Evolutionary conservation across 108 stramenopile species (phyloP).

Genomic region (Asterionellopsis glacialis): DNA sequence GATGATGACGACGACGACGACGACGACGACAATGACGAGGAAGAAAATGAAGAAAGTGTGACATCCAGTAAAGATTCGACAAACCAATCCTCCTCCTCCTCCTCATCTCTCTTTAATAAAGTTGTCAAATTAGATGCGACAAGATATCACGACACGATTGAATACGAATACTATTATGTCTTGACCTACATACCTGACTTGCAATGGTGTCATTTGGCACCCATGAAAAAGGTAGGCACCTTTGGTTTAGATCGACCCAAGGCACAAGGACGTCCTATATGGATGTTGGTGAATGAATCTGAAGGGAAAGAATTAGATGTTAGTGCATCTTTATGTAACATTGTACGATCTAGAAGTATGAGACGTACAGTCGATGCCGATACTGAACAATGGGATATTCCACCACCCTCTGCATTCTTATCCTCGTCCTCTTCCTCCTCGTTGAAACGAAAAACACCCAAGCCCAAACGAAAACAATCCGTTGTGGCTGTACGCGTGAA

Average conservation of each 20-base stretch:
- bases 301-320: slow-evolving; percentile 82
- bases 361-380: slow-evolving; percentile 78
- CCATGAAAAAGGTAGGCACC: slow-evolving; percentile 63
- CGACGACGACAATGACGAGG: too few relatives aligned
- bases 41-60: too few relatives aligned
- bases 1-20: too few relatives aligned
- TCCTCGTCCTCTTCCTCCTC: too few relatives aligned
- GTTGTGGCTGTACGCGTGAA: too few relatives aligned
- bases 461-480: too few relatives aligned
- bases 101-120: slow-evolving; percentile 58
- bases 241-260: slow-evolving; percentile 59
- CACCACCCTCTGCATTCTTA: too few relatives aligned
- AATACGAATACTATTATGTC: slow-evolving; percentile 53
- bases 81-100: background rate
- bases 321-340: slow-evolving; percentile 54
- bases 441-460: too few relatives aligned
- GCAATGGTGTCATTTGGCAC: slow-evolving; percentile 83
- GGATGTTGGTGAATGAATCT: slow-evolving; percentile 67
- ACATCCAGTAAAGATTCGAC: too few relatives aligned
- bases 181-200: slow-evolving; percentile 85
- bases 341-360: slow-evolving; percentile 49
- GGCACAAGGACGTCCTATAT: slow-evolving; percentile 61
- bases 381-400: slow-evolving; percentile 85
- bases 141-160: slow-evolving; percentile 29
- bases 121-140: slow-evolving; percentile 60